phyloP scores from a whole-genome alignment of 23 red algal genomes.

The Cyanidioschyzon merolae region DNA sequence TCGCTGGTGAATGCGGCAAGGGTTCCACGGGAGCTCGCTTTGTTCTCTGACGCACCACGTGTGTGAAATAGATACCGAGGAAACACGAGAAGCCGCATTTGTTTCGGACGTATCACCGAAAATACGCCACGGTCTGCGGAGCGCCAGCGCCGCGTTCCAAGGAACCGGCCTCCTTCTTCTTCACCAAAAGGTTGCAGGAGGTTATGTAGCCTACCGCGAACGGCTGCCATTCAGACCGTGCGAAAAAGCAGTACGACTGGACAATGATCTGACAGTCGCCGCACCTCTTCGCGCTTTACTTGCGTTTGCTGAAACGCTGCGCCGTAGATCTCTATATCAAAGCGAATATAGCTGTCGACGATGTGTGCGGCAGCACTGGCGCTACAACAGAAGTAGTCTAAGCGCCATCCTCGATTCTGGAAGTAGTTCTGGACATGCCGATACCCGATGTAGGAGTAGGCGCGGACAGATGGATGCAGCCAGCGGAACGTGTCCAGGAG shows the following conservation, averaged over 20 bases:
- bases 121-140: too few relatives aligned
- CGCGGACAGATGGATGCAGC: slow-evolving; percentile 31
- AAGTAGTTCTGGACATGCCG: slow-evolving; percentile 30
- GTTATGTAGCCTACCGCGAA: too few relatives aligned
- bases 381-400: slow-evolving; percentile 49
- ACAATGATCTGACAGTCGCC: slow-evolving; percentile 1
- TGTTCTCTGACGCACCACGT: too few relatives aligned
- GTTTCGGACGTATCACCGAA: too few relatives aligned
- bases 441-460: slow-evolving; percentile 44
- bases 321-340: background rate
- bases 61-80: too few relatives aligned
- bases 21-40: background rate
- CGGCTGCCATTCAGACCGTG: too few relatives aligned
- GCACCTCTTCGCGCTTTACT: background rate
- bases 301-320: background rate
- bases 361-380: background rate
- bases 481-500: slow-evolving; percentile 53
- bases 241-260: background rate
- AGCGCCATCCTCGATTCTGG: slow-evolving; percentile 60
- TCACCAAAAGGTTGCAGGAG: too few relatives aligned
- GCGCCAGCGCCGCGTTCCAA: too few relatives aligned
- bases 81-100: too few relatives aligned
- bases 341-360: slow-evolving; percentile 7
- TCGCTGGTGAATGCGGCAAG: background rate
- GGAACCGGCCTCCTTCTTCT: too few relatives aligned